phyloP scores from a whole-genome alignment of 768 basidiomycete species.

The Lactarius evosmus region DNA sequence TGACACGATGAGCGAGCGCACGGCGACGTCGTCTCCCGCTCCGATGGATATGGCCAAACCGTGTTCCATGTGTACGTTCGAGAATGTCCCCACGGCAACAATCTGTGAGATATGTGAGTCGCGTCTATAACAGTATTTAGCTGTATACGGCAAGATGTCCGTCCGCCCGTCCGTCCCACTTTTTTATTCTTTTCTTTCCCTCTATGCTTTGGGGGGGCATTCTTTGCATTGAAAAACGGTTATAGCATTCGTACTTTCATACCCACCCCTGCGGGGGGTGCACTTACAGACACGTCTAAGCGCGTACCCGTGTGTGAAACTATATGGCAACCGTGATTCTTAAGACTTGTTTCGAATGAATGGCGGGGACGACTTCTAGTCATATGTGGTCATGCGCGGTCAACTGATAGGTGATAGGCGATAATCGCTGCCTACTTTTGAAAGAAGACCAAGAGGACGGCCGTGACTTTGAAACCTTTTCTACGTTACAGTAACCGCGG shows the following conservation, averaged over 20 bases:
- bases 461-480: too few species aligned
- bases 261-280: not conserved
- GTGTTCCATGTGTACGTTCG: slow-evolving; percentile 27
- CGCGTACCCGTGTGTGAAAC: not conserved
- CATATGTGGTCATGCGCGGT: too few species aligned
- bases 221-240: not conserved
- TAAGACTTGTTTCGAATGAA: too few species aligned
- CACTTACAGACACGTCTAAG: not conserved
- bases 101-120: slow-evolving; percentile 35
- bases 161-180: not conserved
- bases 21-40: slow-evolving; percentile 23
- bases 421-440: too few species aligned
- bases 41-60: slow-evolving; percentile 19
- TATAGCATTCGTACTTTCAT: not conserved
- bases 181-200: not conserved
- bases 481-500: too few species aligned
- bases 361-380: not conserved
- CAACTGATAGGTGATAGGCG: too few species aligned
- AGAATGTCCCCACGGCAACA: slow-evolving; percentile 21
- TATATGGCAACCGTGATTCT: too few species aligned
- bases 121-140: slow-evolving; percentile 22
- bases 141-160: not conserved
- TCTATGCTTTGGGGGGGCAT: not conserved
- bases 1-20: slow-evolving; percentile 26
- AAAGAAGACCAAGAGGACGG: too few species aligned